Evolutionary conservation across 2,329 filamentous ascomycete species (phyloP).

Genomic region (Acrodontium crateriforme): DNA sequence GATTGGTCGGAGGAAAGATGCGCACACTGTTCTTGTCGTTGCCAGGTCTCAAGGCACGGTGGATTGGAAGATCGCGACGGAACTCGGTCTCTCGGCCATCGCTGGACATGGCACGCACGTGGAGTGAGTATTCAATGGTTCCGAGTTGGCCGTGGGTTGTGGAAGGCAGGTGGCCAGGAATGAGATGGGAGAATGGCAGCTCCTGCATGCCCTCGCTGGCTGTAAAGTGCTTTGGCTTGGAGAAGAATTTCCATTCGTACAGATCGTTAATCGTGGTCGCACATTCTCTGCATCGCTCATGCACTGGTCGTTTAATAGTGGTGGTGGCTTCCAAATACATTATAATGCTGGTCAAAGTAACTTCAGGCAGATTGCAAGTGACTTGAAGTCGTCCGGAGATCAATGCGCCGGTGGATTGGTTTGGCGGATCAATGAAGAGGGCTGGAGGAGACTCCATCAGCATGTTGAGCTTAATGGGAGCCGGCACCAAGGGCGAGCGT

Average conservation of each 20-base stretch:
- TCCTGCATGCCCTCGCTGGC: slow-evolving; percentile 47
- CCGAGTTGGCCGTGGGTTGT: slow-evolving; percentile 62
- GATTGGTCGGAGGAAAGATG: slow-evolving; percentile 91
- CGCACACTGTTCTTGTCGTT: slow-evolving; percentile 78
- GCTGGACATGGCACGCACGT: slow-evolving; percentile 49
- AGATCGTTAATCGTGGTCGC: slow-evolving; percentile 57
- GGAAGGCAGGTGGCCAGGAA: slow-evolving; percentile 75
- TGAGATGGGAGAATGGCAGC: slow-evolving; percentile 79
- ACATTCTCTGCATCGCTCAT: slow-evolving; percentile 66
- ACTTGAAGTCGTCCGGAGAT: slow-evolving; percentile 73
- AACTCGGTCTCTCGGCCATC: slow-evolving; percentile 51
- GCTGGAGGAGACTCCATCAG: slow-evolving; percentile 75
- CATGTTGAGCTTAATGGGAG: slow-evolving; percentile 41
- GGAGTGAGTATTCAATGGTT: slow-evolving; percentile 65
- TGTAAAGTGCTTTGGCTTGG: slow-evolving; percentile 32
- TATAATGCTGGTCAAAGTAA: slow-evolving; percentile 55
- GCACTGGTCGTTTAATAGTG: slow-evolving; percentile 70
- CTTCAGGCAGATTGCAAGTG: slow-evolving; percentile 50
- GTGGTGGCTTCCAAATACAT: slow-evolving; percentile 59
- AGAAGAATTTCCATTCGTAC: slow-evolving; percentile 65
- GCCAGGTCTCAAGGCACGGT: slow-evolving; percentile 66
- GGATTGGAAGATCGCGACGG: slow-evolving; percentile 55
- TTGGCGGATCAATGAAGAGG: slow-evolving; percentile 64
- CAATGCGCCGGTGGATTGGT: slow-evolving; percentile 67
- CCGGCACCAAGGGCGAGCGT: slow-evolving; percentile 9